Percentiles rank a stretch among this genome's conserved stretches.
These are phyloP conservation scores for Hondaea fermentalgiana DNA, from an alignment of 108 stramenopile genomes.

Conservation along the genomic window DNA sequence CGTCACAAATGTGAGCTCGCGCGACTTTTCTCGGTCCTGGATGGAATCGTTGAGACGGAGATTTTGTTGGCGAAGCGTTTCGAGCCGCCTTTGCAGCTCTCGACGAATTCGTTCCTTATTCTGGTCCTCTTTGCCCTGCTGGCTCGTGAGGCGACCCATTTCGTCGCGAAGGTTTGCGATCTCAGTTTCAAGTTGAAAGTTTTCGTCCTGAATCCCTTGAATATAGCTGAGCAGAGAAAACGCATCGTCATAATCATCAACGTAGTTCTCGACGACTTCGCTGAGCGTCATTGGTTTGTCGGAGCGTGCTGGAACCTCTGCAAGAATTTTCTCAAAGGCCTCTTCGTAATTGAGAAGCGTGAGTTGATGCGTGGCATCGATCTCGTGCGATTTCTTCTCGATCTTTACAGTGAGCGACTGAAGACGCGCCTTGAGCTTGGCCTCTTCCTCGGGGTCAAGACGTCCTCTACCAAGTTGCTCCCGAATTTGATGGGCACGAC, in stretches of 20 bases:
- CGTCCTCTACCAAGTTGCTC: neutral
- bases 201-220: neutral
- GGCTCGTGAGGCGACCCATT: neutral
- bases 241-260: neutral
- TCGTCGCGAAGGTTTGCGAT: neutral
- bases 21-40: neutral
- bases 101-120: neutral
- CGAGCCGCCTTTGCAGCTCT: neutral
- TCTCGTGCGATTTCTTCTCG: constrained; percentile 4
- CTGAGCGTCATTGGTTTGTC: neutral
- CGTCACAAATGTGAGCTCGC: too few relatives aligned
- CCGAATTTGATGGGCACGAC: neutral
- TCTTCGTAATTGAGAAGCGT: neutral
- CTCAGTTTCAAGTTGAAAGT: neutral
- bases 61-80: neutral
- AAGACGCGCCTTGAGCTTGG: neutral
- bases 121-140: neutral
- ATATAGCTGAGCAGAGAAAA: neutral
- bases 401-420: neutral
- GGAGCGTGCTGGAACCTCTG: neutral
- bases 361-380: neutral
- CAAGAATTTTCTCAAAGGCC: neutral
- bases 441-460: constrained; percentile 8
- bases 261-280: neutral
- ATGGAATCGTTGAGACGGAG: neutral